These are phyloP conservation scores for Metschnikowia continentalis DNA, from an alignment of 805 yeast genomes.

Conservation along the genomic window DNA sequence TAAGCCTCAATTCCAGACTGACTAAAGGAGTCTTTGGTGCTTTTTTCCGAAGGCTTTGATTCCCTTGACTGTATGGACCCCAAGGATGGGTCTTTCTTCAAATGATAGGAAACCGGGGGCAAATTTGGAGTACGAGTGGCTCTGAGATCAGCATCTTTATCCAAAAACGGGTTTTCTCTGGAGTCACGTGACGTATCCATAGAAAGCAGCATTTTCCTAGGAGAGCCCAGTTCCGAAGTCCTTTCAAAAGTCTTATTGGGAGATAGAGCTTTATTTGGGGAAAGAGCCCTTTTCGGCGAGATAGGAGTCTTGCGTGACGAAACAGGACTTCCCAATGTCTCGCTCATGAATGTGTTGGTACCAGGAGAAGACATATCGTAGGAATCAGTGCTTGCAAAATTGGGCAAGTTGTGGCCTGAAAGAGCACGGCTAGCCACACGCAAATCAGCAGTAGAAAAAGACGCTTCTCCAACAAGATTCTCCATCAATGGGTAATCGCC, in stretches of 20 bases:
- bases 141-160: neutral
- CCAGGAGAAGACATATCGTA: constrained; percentile 19
- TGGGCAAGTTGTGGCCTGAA: constrained; percentile 68
- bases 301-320: neutral
- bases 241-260: too few species aligned
- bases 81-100: neutral
- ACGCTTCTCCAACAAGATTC: constrained; percentile 56
- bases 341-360: constrained; percentile 17
- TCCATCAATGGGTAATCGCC: constrained; percentile 58
- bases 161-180: neutral
- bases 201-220: neutral
- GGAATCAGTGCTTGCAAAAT: constrained; percentile 50
- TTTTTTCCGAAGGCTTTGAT: too few species aligned
- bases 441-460: constrained; percentile 67
- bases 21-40: too few species aligned
- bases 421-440: constrained; percentile 64
- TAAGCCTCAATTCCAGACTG: constrained; percentile 1
- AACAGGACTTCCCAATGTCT: constrained; percentile 9
- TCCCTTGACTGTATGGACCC: too few species aligned
- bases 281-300: neutral
- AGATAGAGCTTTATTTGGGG: neutral
- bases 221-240: neutral
- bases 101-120: neutral
- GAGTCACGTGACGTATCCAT: neutral
- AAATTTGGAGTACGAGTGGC: constrained; percentile 1